Evolutionary conservation across 805 yeast genomes (phyloP), one percentile per base, ranked within the genome.

Genomic region (Pichia kluyveri): DNA sequence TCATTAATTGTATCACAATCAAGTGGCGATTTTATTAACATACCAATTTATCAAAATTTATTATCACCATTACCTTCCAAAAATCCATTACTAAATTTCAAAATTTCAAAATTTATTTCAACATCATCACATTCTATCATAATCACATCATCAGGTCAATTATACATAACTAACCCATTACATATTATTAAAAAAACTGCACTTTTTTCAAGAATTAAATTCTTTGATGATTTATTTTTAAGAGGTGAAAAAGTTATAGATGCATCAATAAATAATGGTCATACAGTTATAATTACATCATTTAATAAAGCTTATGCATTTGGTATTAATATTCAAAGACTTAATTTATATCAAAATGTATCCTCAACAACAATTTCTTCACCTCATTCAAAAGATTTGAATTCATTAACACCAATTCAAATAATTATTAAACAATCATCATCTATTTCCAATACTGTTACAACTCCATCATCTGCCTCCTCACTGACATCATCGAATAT

Each of bases 251-350:
- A 59, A 28, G 59, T 69, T 2, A 48, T 65, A 1, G 57, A 60
- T 28, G 65, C 79, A 1, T 77, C 75, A 1, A 60, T 80, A 0
- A 80, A 88, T 45, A 77, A 79, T 55, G 83, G 84, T 56, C 96
- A 86, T 59, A 69, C 86, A 0, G 56, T 88, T 10, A 83, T 76
- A 0, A 55, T 85, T 19, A 75, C 83, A 0, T 57, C 66, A 0
- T 54, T 63, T 15, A 79, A 80, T 38, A 72, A 73, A n/a, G 67
- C 87, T 1, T 83, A 71, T 52, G 65, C 89, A 0, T 90, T 96
- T 95, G 97, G 97, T 0, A 71, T 79, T 51, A 86, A 86, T 57
- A 69, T 72, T 17, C 37, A 27, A 45, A 49, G 54, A 4, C 14
- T 40, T 3, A 30, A 45, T 18, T 32, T 50, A 15, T 42, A 44